Evolutionary conservation across 306 rosid genomes (phyloP).

Genomic region (Citrullus amarus): DNA sequence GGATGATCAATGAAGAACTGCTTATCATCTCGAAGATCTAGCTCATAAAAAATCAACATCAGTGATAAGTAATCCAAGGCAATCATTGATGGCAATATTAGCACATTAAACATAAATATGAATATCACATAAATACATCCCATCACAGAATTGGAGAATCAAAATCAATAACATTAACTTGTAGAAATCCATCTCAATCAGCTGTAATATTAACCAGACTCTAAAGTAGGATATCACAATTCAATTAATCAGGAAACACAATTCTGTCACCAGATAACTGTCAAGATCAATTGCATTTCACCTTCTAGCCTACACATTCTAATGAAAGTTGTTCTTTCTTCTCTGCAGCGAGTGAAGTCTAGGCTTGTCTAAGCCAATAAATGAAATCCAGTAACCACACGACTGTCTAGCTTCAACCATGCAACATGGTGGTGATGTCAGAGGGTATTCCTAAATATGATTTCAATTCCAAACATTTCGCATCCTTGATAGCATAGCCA

Average conservation of each 20-base stretch:
- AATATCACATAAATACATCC: background rate
- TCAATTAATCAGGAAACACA: background rate
- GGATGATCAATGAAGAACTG: constrained; percentile 94
- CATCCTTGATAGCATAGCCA: background rate
- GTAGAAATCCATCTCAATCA: background rate
- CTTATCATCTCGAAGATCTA: constrained; percentile 96
- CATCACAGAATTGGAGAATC: background rate
- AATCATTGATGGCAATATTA: background rate
- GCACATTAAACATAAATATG: background rate
- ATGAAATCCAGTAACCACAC: background rate
- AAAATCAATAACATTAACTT: background rate
- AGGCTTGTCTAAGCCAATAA: background rate
- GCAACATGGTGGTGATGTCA: background rate
- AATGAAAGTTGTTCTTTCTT: background rate
- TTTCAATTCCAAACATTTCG: background rate
- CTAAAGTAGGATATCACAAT: background rate
- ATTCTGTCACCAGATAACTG: background rate
- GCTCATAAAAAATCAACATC: constrained; percentile 22
- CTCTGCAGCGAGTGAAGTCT: background rate
- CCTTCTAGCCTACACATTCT: background rate
- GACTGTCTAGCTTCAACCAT: background rate
- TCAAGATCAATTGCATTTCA: background rate
- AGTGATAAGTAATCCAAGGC: background rate
- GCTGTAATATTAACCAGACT: background rate
- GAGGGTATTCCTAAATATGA: background rate